Evolutionary conservation across 192 early-diverging fungal genomes (phyloP), one percentile per base, ranked within the genome.

Genomic region (Coemansia sp.): DNA sequence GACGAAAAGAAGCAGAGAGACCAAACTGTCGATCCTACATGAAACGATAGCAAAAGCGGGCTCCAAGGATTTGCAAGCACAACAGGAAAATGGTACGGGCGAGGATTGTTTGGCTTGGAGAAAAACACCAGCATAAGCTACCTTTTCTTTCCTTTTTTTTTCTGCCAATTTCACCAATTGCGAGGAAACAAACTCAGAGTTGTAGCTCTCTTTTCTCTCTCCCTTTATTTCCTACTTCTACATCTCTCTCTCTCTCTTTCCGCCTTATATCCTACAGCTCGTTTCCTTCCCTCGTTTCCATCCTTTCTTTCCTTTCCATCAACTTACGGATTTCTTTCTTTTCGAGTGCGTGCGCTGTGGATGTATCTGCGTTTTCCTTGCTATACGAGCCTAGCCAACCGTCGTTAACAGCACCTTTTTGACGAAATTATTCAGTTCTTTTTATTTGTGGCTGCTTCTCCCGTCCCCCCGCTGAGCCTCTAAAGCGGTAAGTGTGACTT

Each of bases 41-140:
- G 21, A 15, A 48, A 28, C 12, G 30, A n/a, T 15, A 31, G 26
- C 28, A 35, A 50, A 35, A 35, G 33, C 33, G 33, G 33, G 33
- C 48, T 31, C 28, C 31, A 50, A 50, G 31, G 48, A 50, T 50
- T 50, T 50, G 33, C 48, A 50, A 35, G 48, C 48, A 50, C 48
- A 50, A 50, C 48, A 50, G 18, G 12, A 45, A 18, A 16, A 35
- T 7, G 2, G 33, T 35, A 35, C 33, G 7, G 33, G 18, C 48
- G 30, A 26, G 4, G 23, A 31, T 18, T 18, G 48, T 50, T 50
- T 30, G 19, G 19, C 8, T 13, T 13, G 12, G 28, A 33, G 28
- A 35, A 33, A 35, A 30, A 31, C 14, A 30, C n/a, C n/a, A n/a
- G n/a, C n/a, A n/a, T n/a, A 49, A 21, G 47, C 47, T 31, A 12